Evolutionary conservation across 2,329 filamentous ascomycete genomes (phyloP), one percentile per base, ranked within the genome.

Genomic region (Monosporascus sp.): DNA sequence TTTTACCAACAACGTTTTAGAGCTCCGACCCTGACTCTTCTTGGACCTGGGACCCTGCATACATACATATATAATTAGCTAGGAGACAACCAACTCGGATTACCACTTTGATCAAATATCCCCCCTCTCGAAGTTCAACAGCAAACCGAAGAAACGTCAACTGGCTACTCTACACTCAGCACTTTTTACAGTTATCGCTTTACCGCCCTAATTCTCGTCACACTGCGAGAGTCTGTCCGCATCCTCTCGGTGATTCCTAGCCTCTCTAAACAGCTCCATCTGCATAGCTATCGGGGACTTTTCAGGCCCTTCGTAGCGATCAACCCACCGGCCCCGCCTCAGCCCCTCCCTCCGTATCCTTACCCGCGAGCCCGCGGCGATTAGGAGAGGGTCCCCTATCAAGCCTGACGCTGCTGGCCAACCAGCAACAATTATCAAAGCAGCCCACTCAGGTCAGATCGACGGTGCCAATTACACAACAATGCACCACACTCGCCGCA

Each of bases 401-500:
- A 56, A 52, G 20, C 24, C 43, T 16, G 16, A 20, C n/a, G 40
- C n/a, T 20, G 24, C 46, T 54, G 57, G 54, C 56, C 53, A 58
- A 56, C 56, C 55, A 61, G 48, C 45, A 50, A 49, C 49, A 49
- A 44, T 41, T 51, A 48, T 46, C 48, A 37, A 22, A 50, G 46
- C 48, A 54, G 50, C 54, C 52, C 52, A 59, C 41, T 51, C 56
- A 47, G 59, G 36, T 40, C 53, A 49, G 52, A 49, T 50, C 52
- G 45, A 55, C 50, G 54, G 57, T 56, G 49, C 60, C 62, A 64
- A 61, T 63, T 53, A 60, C 50, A 55, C 20, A 61, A 55, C 66
- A 61, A 83, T 84, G 81, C 78, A 82, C 68, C 80, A 84, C 67
- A 75, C 74, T 55, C 77, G 81, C 63, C 76, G 77, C 65, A 82